Evolutionary conservation across 2,329 filamentous ascomycete genomes (phyloP).

Genomic region (Aspergillus chevalieri): DNA sequence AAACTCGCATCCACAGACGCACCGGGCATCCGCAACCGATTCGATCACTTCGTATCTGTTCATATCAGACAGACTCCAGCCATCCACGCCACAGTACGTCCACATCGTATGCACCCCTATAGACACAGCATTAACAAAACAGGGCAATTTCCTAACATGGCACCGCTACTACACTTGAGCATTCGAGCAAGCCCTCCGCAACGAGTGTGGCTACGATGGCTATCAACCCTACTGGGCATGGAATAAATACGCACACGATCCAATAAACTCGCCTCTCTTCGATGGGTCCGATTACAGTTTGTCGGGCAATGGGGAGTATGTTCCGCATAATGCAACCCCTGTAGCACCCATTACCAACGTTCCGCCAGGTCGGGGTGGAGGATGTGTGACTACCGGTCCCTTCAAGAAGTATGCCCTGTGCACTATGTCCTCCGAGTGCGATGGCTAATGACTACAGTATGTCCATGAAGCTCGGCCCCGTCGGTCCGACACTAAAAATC

Average conservation of each 20-base stretch:
- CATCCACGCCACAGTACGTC: constrained; percentile 36
- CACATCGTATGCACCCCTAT: too few species aligned
- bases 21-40: constrained; percentile 42
- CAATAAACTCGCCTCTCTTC: constrained; percentile 25
- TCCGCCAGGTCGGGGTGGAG: constrained; percentile 28
- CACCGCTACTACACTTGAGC: constrained; percentile 40
- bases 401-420: constrained; percentile 24
- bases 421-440: background rate
- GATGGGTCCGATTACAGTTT: constrained; percentile 37
- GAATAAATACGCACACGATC: constrained; percentile 27
- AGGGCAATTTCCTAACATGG: constrained; percentile 37
- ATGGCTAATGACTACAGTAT: constrained; percentile 8
- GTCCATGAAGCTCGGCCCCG: constrained; percentile 26
- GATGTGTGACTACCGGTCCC: constrained; percentile 28
- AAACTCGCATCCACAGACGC: constrained; percentile 25
- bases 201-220: constrained; percentile 42
- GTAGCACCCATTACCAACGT: constrained; percentile 35
- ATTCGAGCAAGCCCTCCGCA: constrained; percentile 39
- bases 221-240: constrained; percentile 40
- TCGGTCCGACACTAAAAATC: constrained; percentile 12
- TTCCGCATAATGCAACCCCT: constrained; percentile 14
- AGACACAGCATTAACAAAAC: background rate
- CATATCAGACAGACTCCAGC: constrained; percentile 45
- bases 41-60: constrained; percentile 47
- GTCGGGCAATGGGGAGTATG: constrained; percentile 39